Evolutionary conservation across 2,329 filamentous ascomycete genomes (phyloP).

Genomic region (Epichloe gansuensis): DNA sequence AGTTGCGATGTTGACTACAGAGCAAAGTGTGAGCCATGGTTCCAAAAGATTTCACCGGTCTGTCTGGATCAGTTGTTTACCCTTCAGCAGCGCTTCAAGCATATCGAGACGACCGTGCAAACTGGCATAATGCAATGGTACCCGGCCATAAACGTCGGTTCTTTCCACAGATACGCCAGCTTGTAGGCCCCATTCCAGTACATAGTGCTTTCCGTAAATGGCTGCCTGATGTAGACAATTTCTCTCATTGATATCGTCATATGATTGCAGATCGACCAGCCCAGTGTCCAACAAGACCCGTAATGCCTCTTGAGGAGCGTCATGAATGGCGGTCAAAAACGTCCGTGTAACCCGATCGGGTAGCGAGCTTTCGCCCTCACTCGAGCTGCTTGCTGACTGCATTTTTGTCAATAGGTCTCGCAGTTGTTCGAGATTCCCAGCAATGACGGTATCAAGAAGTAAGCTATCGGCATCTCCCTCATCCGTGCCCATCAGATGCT

Average conservation of each 20-base stretch:
- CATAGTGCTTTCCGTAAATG: slow-evolving; percentile 75
- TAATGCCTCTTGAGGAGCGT: slow-evolving; percentile 67
- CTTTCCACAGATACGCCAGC: slow-evolving; percentile 65
- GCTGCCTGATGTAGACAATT: slow-evolving; percentile 96
- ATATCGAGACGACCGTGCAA: slow-evolving; percentile 85
- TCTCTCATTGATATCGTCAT: slow-evolving; percentile 94
- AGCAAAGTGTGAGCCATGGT: background rate
- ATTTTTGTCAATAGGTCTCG: slow-evolving; percentile 72
- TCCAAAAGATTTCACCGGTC: background rate
- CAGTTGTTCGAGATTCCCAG: slow-evolving; percentile 65
- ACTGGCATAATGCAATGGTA: slow-evolving; percentile 90
- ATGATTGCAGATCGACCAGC: slow-evolving; percentile 79
- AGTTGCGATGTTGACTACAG: slow-evolving; percentile 54
- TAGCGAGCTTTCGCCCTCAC: slow-evolving; percentile 43
- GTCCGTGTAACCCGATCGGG: slow-evolving; percentile 75
- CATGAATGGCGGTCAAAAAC: slow-evolving; percentile 80
- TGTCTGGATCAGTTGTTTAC: slow-evolving; percentile 24
- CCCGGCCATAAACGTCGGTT: slow-evolving; percentile 85
- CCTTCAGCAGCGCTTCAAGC: slow-evolving; percentile 59
- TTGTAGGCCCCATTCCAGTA: slow-evolving; percentile 64
- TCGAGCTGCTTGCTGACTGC: slow-evolving; percentile 39
- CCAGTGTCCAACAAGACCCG: slow-evolving; percentile 66
- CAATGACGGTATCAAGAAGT: slow-evolving; percentile 74
- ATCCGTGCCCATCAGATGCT: slow-evolving; percentile 59
- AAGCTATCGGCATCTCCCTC: slow-evolving; percentile 85